Conservation (phyloP, 306 rosid species). For the Bauhinia variegata region DNA sequence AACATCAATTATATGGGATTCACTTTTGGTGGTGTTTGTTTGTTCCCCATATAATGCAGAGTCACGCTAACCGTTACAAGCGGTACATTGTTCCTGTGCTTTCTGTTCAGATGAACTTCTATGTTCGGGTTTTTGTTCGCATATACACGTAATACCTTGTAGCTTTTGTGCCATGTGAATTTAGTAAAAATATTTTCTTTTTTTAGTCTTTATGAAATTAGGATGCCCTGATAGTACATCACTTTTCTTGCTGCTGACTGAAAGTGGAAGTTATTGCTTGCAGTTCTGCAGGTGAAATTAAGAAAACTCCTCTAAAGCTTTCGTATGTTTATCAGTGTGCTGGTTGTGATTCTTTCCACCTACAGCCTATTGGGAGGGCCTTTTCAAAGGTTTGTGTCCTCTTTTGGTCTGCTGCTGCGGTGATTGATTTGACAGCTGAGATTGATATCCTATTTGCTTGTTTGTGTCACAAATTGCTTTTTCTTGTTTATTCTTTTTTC, state of each 20-base stretch:
- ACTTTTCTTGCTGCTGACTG: slow-evolving; percentile 35
- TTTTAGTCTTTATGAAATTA: slow-evolving; percentile 15
- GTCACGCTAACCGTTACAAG: slow-evolving; percentile 98
- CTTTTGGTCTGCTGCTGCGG: slow-evolving; percentile 1
- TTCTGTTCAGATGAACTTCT: slow-evolving; percentile 93
- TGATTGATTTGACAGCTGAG: slow-evolving; percentile 5
- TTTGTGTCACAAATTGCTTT: background rate
- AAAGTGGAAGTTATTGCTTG: slow-evolving; percentile 44
- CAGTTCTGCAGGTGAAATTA: slow-evolving; percentile 97
- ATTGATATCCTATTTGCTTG: slow-evolving; percentile 20
- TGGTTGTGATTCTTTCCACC: slow-evolving; percentile 97
- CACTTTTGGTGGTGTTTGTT: slow-evolving; percentile 1
- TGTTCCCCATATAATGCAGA: slow-evolving; percentile 61
- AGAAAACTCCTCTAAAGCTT: slow-evolving; percentile 92
- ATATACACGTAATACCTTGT: slow-evolving; percentile 67
- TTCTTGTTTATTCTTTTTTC: too few relatives aligned
- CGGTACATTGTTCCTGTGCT: slow-evolving; percentile 95
- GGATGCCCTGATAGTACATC: slow-evolving; percentile 15
- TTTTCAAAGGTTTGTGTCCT: slow-evolving; percentile 73
- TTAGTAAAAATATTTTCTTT: slow-evolving; percentile 2
- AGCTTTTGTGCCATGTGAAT: slow-evolving; percentile 5
- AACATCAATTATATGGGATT: background rate
- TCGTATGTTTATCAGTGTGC: slow-evolving; percentile 95
- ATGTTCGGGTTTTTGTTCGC: slow-evolving; percentile 93
- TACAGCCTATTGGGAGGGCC: slow-evolving; percentile 85